Base-by-base conservation (phyloP, 441 rosid species). In the Adansonia gregorii region DNA sequence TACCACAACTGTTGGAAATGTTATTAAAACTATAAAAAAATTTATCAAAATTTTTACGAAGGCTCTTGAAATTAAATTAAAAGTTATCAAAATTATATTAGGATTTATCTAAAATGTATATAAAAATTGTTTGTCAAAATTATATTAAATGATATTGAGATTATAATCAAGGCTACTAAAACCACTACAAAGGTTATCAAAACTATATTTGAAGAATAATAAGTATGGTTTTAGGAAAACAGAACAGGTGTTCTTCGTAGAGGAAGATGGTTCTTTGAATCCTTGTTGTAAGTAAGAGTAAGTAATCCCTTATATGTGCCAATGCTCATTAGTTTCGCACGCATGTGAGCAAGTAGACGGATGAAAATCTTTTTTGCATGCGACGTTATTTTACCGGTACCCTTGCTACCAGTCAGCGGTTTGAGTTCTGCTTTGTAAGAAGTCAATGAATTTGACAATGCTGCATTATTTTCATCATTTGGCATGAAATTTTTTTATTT, bases 391-490 rank as follows among this genome's bases (percentile, higher is more conserved):
- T 39, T 10, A n/a, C 63, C 15, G n/a, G 20, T 10, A 8, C 39
- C 39, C 39, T 35, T 35, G 39, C 39, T 8, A 19, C 39, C 3
- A 35, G n/a, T 31, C 22, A 45, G 43, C 39, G 39, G 39, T 35
- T 27, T 45, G 39, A 35, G 39, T 17, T 5, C 9, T 17, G 39
- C 3, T n/a, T 7, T 22, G 35, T 65, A 22, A 19, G 41, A 61
- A 45, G 43, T 5, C 9, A 45, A 11, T 41, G 15, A 54, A 49
- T 60, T n/a, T 15, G 20, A 24, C 45, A 8, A 22, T 76, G 66
- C 56, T 43, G 60, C 43, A 17, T 72, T n/a, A 46, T 54, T 54
- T 52, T 71, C 45, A 14, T 27, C 24, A 27, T 52, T 71, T 52
- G 61, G 61, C 41, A 51, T n/a, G 45, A 15, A 52, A 4, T 35